A percentile compares a stretch with the other conserved stretches of the same genome.
Evolutionary conservation across 1,284 basidiomycete species (phyloP).

Genomic region (Rhizoctonia solani): DNA sequence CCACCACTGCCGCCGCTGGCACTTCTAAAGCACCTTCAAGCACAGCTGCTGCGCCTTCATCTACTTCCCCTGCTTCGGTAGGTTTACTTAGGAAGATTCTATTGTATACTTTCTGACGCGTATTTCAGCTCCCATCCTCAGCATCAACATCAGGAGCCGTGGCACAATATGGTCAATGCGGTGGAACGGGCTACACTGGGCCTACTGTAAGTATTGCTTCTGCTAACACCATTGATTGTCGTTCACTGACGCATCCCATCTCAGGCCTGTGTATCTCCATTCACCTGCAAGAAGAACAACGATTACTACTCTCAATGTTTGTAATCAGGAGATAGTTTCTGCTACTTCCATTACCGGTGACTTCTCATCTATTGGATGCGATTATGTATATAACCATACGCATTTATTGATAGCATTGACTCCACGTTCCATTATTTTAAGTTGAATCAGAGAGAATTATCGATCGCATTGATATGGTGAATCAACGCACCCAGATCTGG

Average conservation of each 20-base stretch:
- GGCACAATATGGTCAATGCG: slow-evolving; percentile 8
- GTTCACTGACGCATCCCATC: not conserved
- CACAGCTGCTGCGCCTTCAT: not conserved
- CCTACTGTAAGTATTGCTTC: slow-evolving; percentile 4
- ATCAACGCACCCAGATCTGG: too few relatives aligned
- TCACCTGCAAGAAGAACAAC: not conserved
- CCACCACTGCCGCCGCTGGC: not conserved
- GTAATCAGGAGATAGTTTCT: not conserved
- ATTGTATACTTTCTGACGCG: too few relatives aligned
- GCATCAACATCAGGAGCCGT: not conserved
- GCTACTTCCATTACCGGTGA: too few relatives aligned
- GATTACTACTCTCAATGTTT: slow-evolving; percentile 22
- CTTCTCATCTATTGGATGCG: too few relatives aligned
- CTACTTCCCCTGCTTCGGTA: not conserved
- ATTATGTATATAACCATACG: too few relatives aligned
- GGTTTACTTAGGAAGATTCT: not conserved
- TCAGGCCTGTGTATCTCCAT: slow-evolving; percentile 2
- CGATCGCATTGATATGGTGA: too few relatives aligned
- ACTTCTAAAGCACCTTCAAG: not conserved
- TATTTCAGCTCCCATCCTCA: too few relatives aligned
- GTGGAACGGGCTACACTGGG: not conserved
- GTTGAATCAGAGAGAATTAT: too few relatives aligned
- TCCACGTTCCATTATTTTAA: too few relatives aligned
- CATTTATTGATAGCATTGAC: too few relatives aligned
- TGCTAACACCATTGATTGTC: not conserved